Evolutionary conservation across 2,329 filamentous ascomycete genomes (phyloP).

Genomic region (Fusarium sublunatum): DNA sequence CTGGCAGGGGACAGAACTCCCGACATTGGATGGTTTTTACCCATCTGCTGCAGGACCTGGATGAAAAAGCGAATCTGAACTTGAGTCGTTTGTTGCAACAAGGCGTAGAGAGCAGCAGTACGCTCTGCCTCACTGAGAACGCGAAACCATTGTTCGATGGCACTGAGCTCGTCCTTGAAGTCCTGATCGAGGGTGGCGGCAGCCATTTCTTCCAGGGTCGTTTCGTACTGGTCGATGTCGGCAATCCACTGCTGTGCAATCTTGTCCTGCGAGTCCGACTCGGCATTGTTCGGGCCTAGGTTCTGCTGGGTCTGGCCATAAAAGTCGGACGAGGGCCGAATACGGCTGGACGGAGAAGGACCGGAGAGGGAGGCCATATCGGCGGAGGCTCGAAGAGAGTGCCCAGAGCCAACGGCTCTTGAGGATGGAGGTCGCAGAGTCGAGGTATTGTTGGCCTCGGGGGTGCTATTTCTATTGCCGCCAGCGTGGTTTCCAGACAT

Average conservation of each 20-base stretch:
- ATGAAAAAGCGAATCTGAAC: constrained; percentile 99
- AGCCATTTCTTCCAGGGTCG: constrained; percentile 98
- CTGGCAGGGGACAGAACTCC: constrained; percentile 93
- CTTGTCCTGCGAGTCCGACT: constrained; percentile 87
- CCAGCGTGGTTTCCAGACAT: constrained; percentile 77
- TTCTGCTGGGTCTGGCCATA: constrained; percentile 81
- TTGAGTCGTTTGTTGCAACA: constrained; percentile 97
- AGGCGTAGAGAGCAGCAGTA: constrained; percentile 92
- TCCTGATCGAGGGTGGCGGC: constrained; percentile 98
- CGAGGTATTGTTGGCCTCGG: constrained; percentile 84
- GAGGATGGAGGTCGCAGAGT: constrained; percentile 86
- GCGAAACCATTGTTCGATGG: constrained; percentile 99
- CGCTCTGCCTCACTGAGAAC: constrained; percentile 96
- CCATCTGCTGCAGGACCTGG: constrained; percentile 98
- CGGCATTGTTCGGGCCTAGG: constrained; percentile 73
- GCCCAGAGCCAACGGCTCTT: constrained; percentile 79
- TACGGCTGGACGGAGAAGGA: constrained; percentile 77
- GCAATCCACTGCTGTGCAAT: constrained; percentile 98
- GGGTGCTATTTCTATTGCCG: constrained; percentile 95
- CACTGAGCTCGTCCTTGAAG: constrained; percentile 98
- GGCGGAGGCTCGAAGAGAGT: constrained; percentile 92
- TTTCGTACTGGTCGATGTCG: constrained; percentile 98
- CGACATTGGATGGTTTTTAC: constrained; percentile 97
- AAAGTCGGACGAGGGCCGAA: constrained; percentile 94
- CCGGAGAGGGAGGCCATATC: constrained; percentile 88